These are phyloP conservation scores for Dothidotthia symphoricarpi DNA, from an alignment of 2,329 filamentous ascomycete species.

Conservation along the genomic window DNA sequence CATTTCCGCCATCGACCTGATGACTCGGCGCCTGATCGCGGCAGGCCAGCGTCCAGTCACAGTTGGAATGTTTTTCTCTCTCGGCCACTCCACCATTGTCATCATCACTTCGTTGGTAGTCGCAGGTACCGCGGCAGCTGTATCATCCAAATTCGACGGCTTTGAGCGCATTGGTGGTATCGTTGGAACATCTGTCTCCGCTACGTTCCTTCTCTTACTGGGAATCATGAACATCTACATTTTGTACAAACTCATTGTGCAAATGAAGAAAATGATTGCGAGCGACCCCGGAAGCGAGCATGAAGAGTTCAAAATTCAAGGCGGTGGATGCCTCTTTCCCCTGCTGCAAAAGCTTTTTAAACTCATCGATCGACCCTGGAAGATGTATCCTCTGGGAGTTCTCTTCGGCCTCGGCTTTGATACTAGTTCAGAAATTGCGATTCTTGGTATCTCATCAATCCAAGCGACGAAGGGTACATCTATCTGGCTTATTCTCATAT, in stretches of 20 bases:
- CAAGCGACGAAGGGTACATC: slow-evolving; percentile 82
- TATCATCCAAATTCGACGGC: slow-evolving; percentile 74
- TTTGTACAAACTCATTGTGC: slow-evolving; percentile 69
- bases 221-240: slow-evolving; percentile 86
- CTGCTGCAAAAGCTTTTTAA: slow-evolving; percentile 75
- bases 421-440: slow-evolving; percentile 88
- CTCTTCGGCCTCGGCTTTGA: slow-evolving; percentile 90
- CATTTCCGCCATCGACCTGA: slow-evolving; percentile 86
- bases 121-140: slow-evolving; percentile 81
- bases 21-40: slow-evolving; percentile 85
- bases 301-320: slow-evolving; percentile 66
- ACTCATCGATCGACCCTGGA: slow-evolving; percentile 75
- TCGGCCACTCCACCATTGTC: slow-evolving; percentile 92
- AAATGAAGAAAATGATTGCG: slow-evolving; percentile 62
- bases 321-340: slow-evolving; percentile 70
- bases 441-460: slow-evolving; percentile 85
- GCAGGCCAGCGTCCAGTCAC: slow-evolving; percentile 82
- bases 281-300: slow-evolving; percentile 48
- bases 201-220: slow-evolving; percentile 76
- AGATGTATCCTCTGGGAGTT: slow-evolving; percentile 90
- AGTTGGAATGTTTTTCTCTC: slow-evolving; percentile 90
- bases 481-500: slow-evolving; percentile 92
- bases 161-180: slow-evolving; percentile 83
- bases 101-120: slow-evolving; percentile 88
- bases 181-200: slow-evolving; percentile 83